Base-by-base conservation (phyloP, 345 rosid species). In the Pistacia integerrima region DNA sequence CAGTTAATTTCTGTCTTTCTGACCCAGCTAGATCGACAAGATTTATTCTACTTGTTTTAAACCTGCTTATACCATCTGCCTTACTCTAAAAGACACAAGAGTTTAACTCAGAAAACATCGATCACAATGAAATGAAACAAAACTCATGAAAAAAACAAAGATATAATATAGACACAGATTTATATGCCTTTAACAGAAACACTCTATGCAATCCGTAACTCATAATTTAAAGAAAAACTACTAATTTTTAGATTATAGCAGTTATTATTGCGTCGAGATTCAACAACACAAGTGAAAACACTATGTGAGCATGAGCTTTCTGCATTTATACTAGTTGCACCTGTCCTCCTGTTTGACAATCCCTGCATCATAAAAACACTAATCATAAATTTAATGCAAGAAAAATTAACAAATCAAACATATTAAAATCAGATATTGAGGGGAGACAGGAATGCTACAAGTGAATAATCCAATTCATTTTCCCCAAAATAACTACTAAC, bases 21-120 rank as follows among this genome's bases (percentile, higher is more conserved):
- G 99, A 97, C 60, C 99, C 99, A 84, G 99, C 99, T 76, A 97
- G 88, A 85, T 97, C 99, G 83, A 97, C 98, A 25, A 97, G 97
- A 87, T 97, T 97, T 80, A 97, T 91, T 89, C 98, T 90, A 80
- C 99, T 94, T 64, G 92, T 92, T 82, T 92, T 97, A 83, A 91
- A 88, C 87, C 92, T 90, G 90, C 97, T 90, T 56, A 91, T 79
- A 76, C 98, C 98, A 81, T 91, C 93, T 58, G 97, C 85, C 80
- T 70, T 83, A 87, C 91, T 90, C 99, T 97, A 81, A 49, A 77
- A 73, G 73, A 84, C 17, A 41, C 74, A 13, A 69, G 38, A 79
- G 17, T 74, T 74, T 25, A 46, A 41, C 49, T 77, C 76, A 76
- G 65, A 58, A 71, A 69, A 59, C 56, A 33, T 68, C 70, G 51